phyloP scores from a whole-genome alignment of 495 filamentous ascomycete genomes.

The Hapsidospora chrysogenum region DNA sequence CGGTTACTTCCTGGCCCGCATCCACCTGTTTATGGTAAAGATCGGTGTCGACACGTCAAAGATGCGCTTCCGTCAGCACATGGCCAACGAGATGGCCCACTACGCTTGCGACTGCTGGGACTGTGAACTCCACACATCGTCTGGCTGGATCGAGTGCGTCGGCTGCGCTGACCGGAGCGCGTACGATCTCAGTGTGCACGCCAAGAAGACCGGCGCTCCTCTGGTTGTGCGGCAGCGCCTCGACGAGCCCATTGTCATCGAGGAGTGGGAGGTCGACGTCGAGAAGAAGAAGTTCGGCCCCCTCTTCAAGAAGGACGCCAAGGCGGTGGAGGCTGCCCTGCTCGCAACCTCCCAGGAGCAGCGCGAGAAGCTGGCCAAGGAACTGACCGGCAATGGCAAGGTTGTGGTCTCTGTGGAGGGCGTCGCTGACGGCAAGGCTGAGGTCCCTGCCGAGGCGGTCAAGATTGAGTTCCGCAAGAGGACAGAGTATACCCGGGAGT shows the following conservation, averaged over 20 bases:
- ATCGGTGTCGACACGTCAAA: constrained; percentile 54
- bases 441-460: constrained; percentile 53
- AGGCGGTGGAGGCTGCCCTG: constrained; percentile 53
- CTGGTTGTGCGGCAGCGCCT: constrained; percentile 49
- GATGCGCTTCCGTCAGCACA: constrained; percentile 73
- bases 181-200: constrained; percentile 63
- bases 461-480: constrained; percentile 54
- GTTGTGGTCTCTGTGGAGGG: constrained; percentile 48
- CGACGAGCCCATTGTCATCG: constrained; percentile 44
- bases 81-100: constrained; percentile 66
- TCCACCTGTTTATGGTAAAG: constrained; percentile 54
- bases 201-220: constrained; percentile 64
- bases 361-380: constrained; percentile 49
- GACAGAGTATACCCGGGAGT: constrained; percentile 54
- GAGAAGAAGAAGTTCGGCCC: constrained; percentile 76
- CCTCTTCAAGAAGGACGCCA: constrained; percentile 65
- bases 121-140: constrained; percentile 59
- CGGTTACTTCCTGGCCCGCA: constrained; percentile 74
- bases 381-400: constrained; percentile 48
- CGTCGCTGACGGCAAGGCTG: constrained; percentile 34
- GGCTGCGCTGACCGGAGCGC: constrained; percentile 73
- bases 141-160: constrained; percentile 79
- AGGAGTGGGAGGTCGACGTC: constrained; percentile 61
- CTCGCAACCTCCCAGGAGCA: constrained; percentile 50
- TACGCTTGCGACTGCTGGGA: constrained; percentile 80